Evolutionary conservation across 495 filamentous ascomycete genomes (phyloP).

Genomic region (Penicillium longicatenatum): DNA sequence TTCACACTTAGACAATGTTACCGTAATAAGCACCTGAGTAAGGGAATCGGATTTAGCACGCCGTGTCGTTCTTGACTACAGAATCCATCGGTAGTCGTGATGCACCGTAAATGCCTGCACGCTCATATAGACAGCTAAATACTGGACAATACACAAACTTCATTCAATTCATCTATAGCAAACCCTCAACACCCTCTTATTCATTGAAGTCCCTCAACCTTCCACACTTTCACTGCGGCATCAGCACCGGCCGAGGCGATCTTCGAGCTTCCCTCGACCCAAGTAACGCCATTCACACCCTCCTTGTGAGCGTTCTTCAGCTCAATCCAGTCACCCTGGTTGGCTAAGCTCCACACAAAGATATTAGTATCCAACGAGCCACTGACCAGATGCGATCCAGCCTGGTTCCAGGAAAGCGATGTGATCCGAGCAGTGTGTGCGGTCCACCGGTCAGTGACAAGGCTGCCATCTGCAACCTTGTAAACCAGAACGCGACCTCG

Average conservation of each 20-base stretch:
- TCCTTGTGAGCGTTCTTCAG: slow-evolving; percentile 89
- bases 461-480: slow-evolving; percentile 47
- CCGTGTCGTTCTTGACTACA: not conserved
- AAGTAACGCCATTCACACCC: slow-evolving; percentile 84
- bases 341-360: slow-evolving; percentile 85
- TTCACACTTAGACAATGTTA: no score
- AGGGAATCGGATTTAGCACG: no score
- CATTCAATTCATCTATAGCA: not conserved
- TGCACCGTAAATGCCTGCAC: no score
- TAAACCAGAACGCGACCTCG: slow-evolving; percentile 84
- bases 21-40: no score
- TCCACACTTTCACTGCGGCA: slow-evolving; percentile 89
- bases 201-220: slow-evolving; percentile 63
- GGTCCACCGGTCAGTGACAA: slow-evolving; percentile 73
- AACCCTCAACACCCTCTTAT: not conserved
- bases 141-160: not conserved
- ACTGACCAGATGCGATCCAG: slow-evolving; percentile 75
- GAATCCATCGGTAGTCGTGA: no score
- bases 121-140: not conserved
- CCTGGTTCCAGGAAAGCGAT: slow-evolving; percentile 77
- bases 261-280: slow-evolving; percentile 70
- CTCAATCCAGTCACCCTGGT: slow-evolving; percentile 79
- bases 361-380: slow-evolving; percentile 88
- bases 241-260: slow-evolving; percentile 82
- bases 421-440: slow-evolving; percentile 88